Percentiles rank a stretch among this genome's conserved stretches.
These are phyloP conservation scores for Saccharomycodes ludwigii DNA, from an alignment of 805 yeast genomes.

Conservation along the genomic window DNA sequence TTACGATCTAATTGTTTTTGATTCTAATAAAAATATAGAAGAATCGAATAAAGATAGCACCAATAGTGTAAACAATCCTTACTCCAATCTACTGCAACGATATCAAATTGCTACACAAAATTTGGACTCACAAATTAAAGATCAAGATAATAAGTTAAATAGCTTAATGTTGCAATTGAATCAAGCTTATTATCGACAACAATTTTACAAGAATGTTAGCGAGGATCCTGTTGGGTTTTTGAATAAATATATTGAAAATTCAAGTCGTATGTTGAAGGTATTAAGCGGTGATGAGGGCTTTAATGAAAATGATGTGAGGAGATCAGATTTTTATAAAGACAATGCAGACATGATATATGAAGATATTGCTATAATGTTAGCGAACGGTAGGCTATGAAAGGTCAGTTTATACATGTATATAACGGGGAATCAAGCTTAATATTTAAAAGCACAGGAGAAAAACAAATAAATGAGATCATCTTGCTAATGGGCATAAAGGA, in stretches of 20 bases:
- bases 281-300: conserved; percentile 83
- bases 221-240: conserved; percentile 70
- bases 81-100: not conserved
- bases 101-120: not conserved
- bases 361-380: conserved; percentile 63
- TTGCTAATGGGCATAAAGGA: too few relatives aligned
- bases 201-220: conserved; percentile 62
- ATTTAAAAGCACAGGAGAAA: too few relatives aligned
- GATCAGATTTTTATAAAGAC: conserved; percentile 56
- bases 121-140: conserved; percentile 29
- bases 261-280: conserved; percentile 75
- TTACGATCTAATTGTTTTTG: conserved; percentile 59
- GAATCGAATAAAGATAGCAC: conserved; percentile 21
- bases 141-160: conserved; percentile 30
- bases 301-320: conserved; percentile 79
- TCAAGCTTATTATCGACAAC: conserved; percentile 49
- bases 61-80: conserved; percentile 14
- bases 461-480: too few relatives aligned
- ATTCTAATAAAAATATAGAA: conserved; percentile 20
- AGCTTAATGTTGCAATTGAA: conserved; percentile 39
- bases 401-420: not conserved
- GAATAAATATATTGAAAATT: conserved; percentile 51
- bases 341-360: conserved; percentile 67
- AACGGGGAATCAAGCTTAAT: too few relatives aligned
- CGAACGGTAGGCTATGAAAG: conserved; percentile 23